Evolutionary conservation across 306 rosid genomes (phyloP).

Genomic region (Cyclanthera cordifolia): DNA sequence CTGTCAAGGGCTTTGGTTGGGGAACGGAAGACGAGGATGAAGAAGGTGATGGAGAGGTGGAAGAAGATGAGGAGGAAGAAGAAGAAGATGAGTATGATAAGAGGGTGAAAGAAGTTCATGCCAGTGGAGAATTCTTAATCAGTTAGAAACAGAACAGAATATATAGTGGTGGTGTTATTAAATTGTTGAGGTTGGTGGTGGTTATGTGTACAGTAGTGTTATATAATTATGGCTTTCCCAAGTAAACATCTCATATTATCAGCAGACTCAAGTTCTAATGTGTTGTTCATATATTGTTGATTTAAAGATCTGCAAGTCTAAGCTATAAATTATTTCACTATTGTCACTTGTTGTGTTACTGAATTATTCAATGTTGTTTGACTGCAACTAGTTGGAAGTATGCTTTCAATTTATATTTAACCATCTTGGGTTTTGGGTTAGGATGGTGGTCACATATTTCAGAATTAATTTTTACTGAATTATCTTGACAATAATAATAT

Average conservation of each 20-base stretch:
- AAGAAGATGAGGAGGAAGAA: constrained; percentile 28
- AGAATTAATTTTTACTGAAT: too few species aligned
- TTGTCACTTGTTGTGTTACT: not conserved
- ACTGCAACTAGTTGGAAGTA: not conserved
- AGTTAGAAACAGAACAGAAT: not conserved
- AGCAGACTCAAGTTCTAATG: not conserved
- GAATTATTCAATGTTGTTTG: not conserved
- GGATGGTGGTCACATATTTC: too few species aligned
- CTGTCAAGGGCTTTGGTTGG: constrained; percentile 48
- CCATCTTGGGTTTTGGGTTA: too few species aligned
- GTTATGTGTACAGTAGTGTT: constrained; percentile 13
- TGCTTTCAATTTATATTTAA: too few species aligned
- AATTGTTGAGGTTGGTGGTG: not conserved
- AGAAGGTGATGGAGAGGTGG: constrained; percentile 23
- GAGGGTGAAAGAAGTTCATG: constrained; percentile 14
- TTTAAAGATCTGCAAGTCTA: not conserved
- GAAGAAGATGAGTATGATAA: constrained; percentile 32
- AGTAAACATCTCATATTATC: not conserved
- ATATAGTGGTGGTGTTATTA: not conserved
- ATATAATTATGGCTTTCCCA: constrained; percentile 6
- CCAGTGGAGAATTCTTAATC: not conserved
- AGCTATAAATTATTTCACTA: not conserved
- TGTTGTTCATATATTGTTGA: not conserved
- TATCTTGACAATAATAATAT: too few species aligned
- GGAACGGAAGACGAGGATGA: constrained; percentile 43